These are phyloP conservation scores for Xylaria sp. DNA, from an alignment of 2,329 filamentous ascomycete genomes.

Conservation along the genomic window DNA sequence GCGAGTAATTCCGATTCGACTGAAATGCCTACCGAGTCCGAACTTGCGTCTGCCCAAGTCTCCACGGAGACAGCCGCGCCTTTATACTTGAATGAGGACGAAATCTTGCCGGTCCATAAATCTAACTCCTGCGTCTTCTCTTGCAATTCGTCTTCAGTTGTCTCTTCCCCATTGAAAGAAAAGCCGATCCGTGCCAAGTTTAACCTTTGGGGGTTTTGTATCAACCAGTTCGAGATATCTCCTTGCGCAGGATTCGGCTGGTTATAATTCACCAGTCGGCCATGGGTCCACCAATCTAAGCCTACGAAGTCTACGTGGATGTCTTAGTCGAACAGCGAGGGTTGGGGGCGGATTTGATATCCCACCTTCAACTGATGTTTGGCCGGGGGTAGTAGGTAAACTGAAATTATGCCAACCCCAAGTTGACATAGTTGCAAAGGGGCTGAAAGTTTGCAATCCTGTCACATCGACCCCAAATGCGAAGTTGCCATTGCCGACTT, in stretches of 20 bases:
- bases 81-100: slow-evolving; percentile 57
- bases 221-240: slow-evolving; percentile 56
- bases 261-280: slow-evolving; percentile 54
- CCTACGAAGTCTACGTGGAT: slow-evolving; percentile 52
- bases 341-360: not conserved
- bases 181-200: slow-evolving; percentile 62
- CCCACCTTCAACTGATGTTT: slow-evolving; percentile 51
- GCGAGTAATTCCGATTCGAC: slow-evolving; percentile 56
- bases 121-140: slow-evolving; percentile 57
- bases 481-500: slow-evolving; percentile 62
- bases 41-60: slow-evolving; percentile 57
- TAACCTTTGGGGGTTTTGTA: slow-evolving; percentile 62
- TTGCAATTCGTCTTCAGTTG: slow-evolving; percentile 54
- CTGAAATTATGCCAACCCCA: slow-evolving; percentile 64
- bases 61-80: slow-evolving; percentile 54
- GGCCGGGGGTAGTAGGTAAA: slow-evolving; percentile 53
- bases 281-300: slow-evolving; percentile 57
- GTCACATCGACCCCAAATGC: slow-evolving; percentile 60
- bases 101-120: slow-evolving; percentile 58
- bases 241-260: slow-evolving; percentile 54
- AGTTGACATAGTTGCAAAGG: slow-evolving; percentile 58
- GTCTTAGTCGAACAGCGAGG: not conserved
- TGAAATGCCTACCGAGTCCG: slow-evolving; percentile 57
- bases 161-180: slow-evolving; percentile 53
- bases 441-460: slow-evolving; percentile 58